Evolutionary conservation across 257 asterid species (phyloP), one percentile per base, ranked within the genome.

Genomic region (Schizonepeta tenuifolia): DNA sequence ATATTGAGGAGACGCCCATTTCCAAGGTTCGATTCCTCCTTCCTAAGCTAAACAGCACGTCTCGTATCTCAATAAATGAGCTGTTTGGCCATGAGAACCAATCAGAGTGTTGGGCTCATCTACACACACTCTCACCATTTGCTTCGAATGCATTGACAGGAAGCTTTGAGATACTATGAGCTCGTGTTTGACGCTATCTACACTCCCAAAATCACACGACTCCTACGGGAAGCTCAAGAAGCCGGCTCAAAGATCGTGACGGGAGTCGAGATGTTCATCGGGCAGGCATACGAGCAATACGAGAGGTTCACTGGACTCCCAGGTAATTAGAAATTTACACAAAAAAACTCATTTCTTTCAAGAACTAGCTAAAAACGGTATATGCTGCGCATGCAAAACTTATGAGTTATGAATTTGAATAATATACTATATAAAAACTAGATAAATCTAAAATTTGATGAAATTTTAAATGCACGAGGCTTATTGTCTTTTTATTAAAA

Each of bases 141-240:
- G 22, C 46, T 12, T 56, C 22, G 1, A 18, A 51, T 74, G 38
- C 67, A 49, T 41, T 41, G 56, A 18, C 89, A 95, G 99, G 98
- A 90, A 77, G 90, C 84, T 63, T 86, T 95, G 74, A 75, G 71
- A 75, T 61, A 87, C 71, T 95, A 90, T 41, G 85, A 83, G 67
- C 88, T 95, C 7, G 97, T 90, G 18, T 95, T 92, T n/a, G 99
- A 95, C 59, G 97, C 98, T 44, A 93, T 95, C 26, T 92, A 95
- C 85, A 85, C 96, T 11, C 98, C 98, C 60, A 92, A 83, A 85
- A 88, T 87, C 78, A 92, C 99, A 7, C 79, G 96, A 74, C 83
- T 95, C 50, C 67, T 92, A 57, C 80, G 85, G 12, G 98, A 95
- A 75, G 96, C 98, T 55, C 81, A 78, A 65, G 98, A 95, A 67